A percentile compares a stretch with the other conserved stretches of the same genome.
phyloP scores from a whole-genome alignment of 2,329 filamentous ascomycete genomes.

The Pseudogymnoascus sp. region DNA sequence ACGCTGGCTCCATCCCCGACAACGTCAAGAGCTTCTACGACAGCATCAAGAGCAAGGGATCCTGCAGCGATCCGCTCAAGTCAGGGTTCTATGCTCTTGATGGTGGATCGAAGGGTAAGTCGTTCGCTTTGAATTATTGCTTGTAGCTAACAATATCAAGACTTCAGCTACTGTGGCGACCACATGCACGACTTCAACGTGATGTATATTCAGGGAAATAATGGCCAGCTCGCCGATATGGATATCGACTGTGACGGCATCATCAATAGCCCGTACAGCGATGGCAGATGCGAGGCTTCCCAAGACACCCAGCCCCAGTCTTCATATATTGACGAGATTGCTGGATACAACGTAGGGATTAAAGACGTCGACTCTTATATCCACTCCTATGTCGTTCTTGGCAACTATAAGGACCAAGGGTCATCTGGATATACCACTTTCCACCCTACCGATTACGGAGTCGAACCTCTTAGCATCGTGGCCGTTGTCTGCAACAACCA shows the following conservation, averaged over 20 bases:
- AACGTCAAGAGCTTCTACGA: slow-evolving; percentile 38
- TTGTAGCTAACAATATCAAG: slow-evolving; percentile 16
- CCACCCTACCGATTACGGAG: slow-evolving; percentile 35
- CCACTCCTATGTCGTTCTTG: slow-evolving; percentile 48
- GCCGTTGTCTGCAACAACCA: slow-evolving; percentile 47
- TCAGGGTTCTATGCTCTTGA: slow-evolving; percentile 36
- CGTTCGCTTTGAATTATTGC: background rate
- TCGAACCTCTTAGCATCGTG: slow-evolving; percentile 47
- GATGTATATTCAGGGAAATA: slow-evolving; percentile 42
- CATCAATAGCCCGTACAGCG: slow-evolving; percentile 34
- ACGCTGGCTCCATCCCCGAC: slow-evolving; percentile 30
- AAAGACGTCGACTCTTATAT: slow-evolving; percentile 44
- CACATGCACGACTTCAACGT: slow-evolving; percentile 33
- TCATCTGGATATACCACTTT: slow-evolving; percentile 32
- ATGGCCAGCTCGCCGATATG: slow-evolving; percentile 43
- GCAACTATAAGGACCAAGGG: slow-evolving; percentile 34
- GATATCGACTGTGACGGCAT: slow-evolving; percentile 53
- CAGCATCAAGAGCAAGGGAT: slow-evolving; percentile 31
- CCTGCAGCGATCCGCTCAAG: slow-evolving; percentile 35
- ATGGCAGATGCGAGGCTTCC: slow-evolving; percentile 40
- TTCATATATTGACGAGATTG: slow-evolving; percentile 38
- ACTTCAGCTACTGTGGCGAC: slow-evolving; percentile 42
- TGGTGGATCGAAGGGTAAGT: slow-evolving; percentile 32
- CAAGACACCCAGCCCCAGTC: slow-evolving; percentile 41
- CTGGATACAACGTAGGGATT: slow-evolving; percentile 33